Base-by-base conservation (phyloP, 1,284 basidiomycete genomes). In the Moniliophthora roreri region DNA sequence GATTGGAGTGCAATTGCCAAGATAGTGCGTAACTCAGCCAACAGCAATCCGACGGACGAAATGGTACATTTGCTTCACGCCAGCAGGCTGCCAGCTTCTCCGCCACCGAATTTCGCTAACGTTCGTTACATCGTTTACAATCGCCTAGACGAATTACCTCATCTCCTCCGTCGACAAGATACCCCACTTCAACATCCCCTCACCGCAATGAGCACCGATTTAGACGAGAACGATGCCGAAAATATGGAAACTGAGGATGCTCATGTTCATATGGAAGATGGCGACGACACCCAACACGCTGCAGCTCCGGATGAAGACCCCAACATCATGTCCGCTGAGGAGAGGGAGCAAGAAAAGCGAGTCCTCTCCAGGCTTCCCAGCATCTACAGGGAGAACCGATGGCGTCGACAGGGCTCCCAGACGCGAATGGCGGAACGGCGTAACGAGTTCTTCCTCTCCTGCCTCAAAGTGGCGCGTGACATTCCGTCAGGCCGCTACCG, bases 401-500 rank as follows among this genome's bases (percentile, higher is more conserved):
- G 56, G 36, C 61, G 62, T 8, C 66, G 58, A 15, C 65, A 60
- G 20, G 60, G 58, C 41, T 52, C 64, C 18, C 72, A 62, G 52
- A 66, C 57, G 23, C 63, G 63, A 10, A 36, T 65, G 26, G 56
- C 63, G 8, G 62, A 63, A 1, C 57, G 63, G 23, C 63, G 62
- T 11, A 56, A 63, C n/a, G 55, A 57, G 0, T 59, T 67, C 41
- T 79, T 74, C 56, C 20, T 56, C 4, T 53, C 56, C 2, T 82
- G 70, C 55, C 49, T 71, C 20, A 55, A 64, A 32, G 62, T 69
- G 26, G 65, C 69, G 3, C 55, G 54, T 11, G 57, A 62, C 4
- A 76, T 76, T 73, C 55, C 66, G 7, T 47, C 53, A 21, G 62
- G 60, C 16, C 59, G 54, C 18, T 82, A 83, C 58, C 72, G 72